Evolutionary conservation across 2,329 filamentous ascomycete genomes (phyloP).

Genomic region (Cryphonectria parasitica): DNA sequence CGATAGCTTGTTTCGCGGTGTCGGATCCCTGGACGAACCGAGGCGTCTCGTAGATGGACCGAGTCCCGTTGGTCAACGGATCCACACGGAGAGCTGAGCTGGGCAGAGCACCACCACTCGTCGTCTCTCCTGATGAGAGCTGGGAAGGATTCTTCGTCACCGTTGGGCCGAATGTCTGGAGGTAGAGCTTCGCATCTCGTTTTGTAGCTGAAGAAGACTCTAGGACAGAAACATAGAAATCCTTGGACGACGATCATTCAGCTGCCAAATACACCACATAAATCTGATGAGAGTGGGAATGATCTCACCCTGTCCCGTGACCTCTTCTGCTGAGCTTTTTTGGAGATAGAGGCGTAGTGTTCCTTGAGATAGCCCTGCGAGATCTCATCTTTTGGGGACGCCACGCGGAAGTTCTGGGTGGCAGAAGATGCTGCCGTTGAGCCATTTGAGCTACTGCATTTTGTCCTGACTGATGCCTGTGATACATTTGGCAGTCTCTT

Average conservation of each 20-base stretch:
- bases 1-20: constrained; percentile 35
- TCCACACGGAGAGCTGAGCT: constrained; percentile 29
- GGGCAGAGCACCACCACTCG: constrained; percentile 35
- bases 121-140: constrained; percentile 33
- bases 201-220: constrained; percentile 92
- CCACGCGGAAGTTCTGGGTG: constrained; percentile 31
- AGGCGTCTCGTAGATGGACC: constrained; percentile 38
- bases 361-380: constrained; percentile 35
- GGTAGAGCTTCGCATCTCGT: constrained; percentile 87
- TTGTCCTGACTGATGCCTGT: constrained; percentile 20
- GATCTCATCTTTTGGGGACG: constrained; percentile 35
- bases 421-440: constrained; percentile 32
- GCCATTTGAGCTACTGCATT: constrained; percentile 21
- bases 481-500: background rate
- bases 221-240: constrained; percentile 84
- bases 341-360: constrained; percentile 46
- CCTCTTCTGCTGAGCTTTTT: constrained; percentile 51
- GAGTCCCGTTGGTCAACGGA: constrained; percentile 34
- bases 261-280: background rate
- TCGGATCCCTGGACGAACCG: constrained; percentile 43
- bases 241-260: constrained; percentile 50
- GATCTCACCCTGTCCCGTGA: constrained; percentile 50
- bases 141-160: constrained; percentile 38
- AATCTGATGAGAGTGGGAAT: background rate
- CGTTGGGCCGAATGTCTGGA: constrained; percentile 75